These are phyloP conservation scores for Crepidotus variabilis DNA, from an alignment of 768 basidiomycete genomes.

Conservation along the genomic window DNA sequence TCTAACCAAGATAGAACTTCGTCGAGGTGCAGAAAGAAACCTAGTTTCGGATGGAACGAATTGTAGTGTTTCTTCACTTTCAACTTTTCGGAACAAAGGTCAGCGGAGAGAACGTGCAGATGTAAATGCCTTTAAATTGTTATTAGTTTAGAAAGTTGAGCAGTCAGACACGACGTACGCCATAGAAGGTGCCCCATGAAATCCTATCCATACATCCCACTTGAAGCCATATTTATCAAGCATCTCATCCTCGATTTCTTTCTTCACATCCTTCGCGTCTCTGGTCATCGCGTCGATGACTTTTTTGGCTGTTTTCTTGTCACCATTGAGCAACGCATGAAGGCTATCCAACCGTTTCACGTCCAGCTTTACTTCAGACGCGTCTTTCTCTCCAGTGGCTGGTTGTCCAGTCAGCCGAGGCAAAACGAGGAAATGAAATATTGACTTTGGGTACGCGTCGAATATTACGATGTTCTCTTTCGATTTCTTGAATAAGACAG, in stretches of 20 bases:
- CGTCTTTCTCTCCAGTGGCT: neutral
- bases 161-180: constrained; percentile 45
- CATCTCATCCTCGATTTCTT: constrained; percentile 81
- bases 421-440: constrained; percentile 86
- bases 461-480: constrained; percentile 59
- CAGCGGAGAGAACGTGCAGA: constrained; percentile 81
- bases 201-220: constrained; percentile 78
- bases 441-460: constrained; percentile 78
- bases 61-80: constrained; percentile 93
- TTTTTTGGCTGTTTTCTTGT: constrained; percentile 50
- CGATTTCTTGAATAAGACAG: constrained; percentile 56
- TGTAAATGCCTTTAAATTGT: constrained; percentile 62
- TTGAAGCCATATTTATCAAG: constrained; percentile 63
- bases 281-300: constrained; percentile 50
- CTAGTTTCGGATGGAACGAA: constrained; percentile 80
- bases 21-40: constrained; percentile 77
- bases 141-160: neutral
- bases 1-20: constrained; percentile 85
- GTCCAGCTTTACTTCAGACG: constrained; percentile 17
- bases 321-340: constrained; percentile 47
- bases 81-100: constrained; percentile 63
- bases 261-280: constrained; percentile 52
- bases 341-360: constrained; percentile 47
- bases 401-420: constrained; percentile 40
- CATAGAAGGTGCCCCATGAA: constrained; percentile 86